Percentiles rank a stretch among this genome's conserved stretches.
Evolutionary conservation across 768 basidiomycete genomes (phyloP).

Genomic region (Boletus pseudopeckii): DNA sequence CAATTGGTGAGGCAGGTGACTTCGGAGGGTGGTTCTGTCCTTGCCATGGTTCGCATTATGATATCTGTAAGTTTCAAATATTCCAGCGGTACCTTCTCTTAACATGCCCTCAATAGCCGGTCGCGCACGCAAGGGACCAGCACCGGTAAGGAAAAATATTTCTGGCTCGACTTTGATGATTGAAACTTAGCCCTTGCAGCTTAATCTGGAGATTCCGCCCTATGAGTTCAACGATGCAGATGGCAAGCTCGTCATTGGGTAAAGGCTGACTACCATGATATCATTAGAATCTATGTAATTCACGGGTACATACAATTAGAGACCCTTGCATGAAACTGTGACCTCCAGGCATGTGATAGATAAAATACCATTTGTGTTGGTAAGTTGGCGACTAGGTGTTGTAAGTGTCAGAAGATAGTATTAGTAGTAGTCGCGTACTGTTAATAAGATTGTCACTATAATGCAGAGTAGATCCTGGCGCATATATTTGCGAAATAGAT

Average conservation of each 20-base stretch:
- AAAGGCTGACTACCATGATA: constrained; percentile 14
- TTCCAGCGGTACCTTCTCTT: constrained; percentile 1
- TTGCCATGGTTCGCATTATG: constrained; percentile 98
- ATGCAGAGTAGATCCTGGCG: not conserved
- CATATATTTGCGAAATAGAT: not conserved
- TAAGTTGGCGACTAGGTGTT: not conserved
- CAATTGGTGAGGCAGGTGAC: constrained; percentile 96
- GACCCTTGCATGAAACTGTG: constrained; percentile 6
- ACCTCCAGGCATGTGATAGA: not conserved
- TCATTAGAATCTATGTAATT: constrained; percentile 19
- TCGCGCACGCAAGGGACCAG: constrained; percentile 93
- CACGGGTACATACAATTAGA: constrained; percentile 25
- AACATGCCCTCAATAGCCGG: constrained; percentile 55
- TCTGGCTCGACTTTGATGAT: not conserved
- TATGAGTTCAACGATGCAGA: constrained; percentile 88
- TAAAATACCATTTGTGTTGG: no score
- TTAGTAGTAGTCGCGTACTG: not conserved
- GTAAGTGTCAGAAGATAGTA: not conserved
- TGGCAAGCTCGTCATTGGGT: constrained; percentile 86
- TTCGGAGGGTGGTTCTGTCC: constrained; percentile 99
- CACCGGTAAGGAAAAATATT: constrained; percentile 62
- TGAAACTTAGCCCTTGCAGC: constrained; percentile 38
- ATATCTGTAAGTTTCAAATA: constrained; percentile 69
- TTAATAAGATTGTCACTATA: not conserved
- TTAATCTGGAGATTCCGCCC: constrained; percentile 91